These are phyloP conservation scores for Plasmodium gallinaceum DNA, from an alignment of 169 alveolate genomes.

Conservation along the genomic window DNA sequence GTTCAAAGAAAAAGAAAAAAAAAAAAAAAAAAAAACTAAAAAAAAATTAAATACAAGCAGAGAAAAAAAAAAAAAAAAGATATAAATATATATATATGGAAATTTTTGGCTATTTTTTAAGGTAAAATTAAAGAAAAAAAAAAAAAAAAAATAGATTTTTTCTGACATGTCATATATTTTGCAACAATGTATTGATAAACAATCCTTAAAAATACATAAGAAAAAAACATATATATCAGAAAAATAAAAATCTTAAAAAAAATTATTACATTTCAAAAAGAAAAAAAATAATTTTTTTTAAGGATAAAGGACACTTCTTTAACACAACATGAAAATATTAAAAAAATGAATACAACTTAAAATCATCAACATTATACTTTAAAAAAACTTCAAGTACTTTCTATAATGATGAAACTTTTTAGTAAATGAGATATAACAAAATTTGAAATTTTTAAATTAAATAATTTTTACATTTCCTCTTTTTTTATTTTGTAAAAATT, in stretches of 20 bases:
- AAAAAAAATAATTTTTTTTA: slow-evolving; percentile 18
- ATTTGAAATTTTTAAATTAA: slow-evolving; percentile 23
- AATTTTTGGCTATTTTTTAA: slow-evolving; percentile 42
- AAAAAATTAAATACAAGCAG: slow-evolving; percentile 6
- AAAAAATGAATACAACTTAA: slow-evolving; percentile 27
- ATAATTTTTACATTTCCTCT: slow-evolving; percentile 11
- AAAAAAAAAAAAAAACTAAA: slow-evolving; percentile 2
- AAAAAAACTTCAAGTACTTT: slow-evolving; percentile 18
- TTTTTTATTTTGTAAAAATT: slow-evolving; percentile 20
- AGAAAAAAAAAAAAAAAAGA: slow-evolving; percentile 11
- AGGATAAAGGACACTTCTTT: slow-evolving; percentile 34
- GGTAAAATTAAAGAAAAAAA: slow-evolving; percentile 20
- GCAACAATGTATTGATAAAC: slow-evolving; percentile 1
- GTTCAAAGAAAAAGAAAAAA: background rate
- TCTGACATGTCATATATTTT: slow-evolving; percentile 35
- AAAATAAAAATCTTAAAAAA: slow-evolving; percentile 25
- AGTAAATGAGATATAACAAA: slow-evolving; percentile 9
- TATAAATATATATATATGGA: slow-evolving; percentile 18
- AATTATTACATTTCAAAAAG: slow-evolving; percentile 40
- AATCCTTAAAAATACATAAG: background rate
- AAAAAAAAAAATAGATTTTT: slow-evolving; percentile 41
- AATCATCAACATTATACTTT: slow-evolving; percentile 36
- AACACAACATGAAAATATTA: slow-evolving; percentile 41
- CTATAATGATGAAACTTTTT: slow-evolving; percentile 21
- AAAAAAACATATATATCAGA: slow-evolving; percentile 6